Percentiles rank a stretch among this genome's conserved stretches.
Evolutionary conservation across 148 eudicot species (phyloP).

Genomic region (Polygonum maritimum): DNA sequence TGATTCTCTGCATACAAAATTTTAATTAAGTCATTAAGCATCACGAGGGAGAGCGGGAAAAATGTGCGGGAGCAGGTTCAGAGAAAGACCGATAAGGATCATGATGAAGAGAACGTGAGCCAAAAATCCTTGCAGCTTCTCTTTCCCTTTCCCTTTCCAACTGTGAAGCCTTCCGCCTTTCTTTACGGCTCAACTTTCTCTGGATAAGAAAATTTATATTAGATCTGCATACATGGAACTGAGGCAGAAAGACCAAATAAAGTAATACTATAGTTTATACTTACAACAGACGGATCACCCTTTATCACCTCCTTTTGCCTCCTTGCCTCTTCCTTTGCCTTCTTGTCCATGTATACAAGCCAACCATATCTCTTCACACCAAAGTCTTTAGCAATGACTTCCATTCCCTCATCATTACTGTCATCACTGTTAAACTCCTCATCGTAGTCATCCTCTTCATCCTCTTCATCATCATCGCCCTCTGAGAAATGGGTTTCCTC

Average conservation of each 20-base stretch:
- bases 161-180: constrained; percentile 91
- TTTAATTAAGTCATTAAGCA: not conserved
- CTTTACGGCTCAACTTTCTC: constrained; percentile 93
- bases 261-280: constrained; percentile 27
- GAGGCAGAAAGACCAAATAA: not conserved
- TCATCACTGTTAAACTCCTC: constrained; percentile 98
- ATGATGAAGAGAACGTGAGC: constrained; percentile 43
- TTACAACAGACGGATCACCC: constrained; percentile 97
- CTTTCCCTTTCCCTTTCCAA: constrained; percentile 85
- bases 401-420: constrained; percentile 93
- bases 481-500: constrained; percentile 61
- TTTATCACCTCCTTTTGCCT: constrained; percentile 96
- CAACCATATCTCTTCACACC: constrained; percentile 98
- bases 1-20: constrained; percentile 52
- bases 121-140: constrained; percentile 57
- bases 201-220: constrained; percentile 19
- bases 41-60: not conserved
- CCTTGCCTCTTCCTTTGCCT: constrained; percentile 91
- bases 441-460: constrained; percentile 74
- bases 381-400: constrained; percentile 87
- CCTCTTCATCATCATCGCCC: constrained; percentile 67
- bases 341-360: constrained; percentile 98
- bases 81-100: constrained; percentile 71
- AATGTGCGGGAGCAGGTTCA: not conserved
- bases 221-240: not conserved